Evolutionary conservation across 2,329 filamentous ascomycete species (phyloP), one percentile per base, ranked within the genome.

Genomic region (Drechslera avenae): DNA sequence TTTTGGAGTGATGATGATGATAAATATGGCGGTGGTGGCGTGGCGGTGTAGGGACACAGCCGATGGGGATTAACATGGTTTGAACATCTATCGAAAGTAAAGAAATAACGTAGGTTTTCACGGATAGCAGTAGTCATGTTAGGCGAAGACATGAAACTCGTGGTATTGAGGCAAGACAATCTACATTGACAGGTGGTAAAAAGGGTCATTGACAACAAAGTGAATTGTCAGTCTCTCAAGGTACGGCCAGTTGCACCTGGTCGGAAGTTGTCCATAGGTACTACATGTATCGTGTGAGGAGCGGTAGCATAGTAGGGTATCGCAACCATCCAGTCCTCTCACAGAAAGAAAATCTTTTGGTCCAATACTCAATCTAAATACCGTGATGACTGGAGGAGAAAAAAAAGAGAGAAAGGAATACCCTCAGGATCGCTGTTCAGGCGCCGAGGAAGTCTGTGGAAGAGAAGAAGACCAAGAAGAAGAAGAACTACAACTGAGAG

Each of bases 401-500:
- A n/a, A n/a, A n/a, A 50, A 62, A 48, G 39, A 37, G 13, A 16
- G 45, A 56, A 50, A 39, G 14, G 33, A 35, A 34, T 5, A 14
- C 23, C 30, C 28, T 23, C 26, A 12, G 28, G 14, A 47, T 37
- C 16, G 23, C 40, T 32, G 43, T 40, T 19, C 39, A 28, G 32
- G 54, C 52, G 56, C 55, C 50, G n/a, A 40, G 26, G 49, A 48
- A 34, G 34, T 47, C n/a, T n/a, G 26, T 52, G 10, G n/a, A 46
- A 49, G 33, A 46, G 48, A 5, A 17, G 45, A 54, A 52, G 36
- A 45, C n/a, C n/a, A n/a, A n/a, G n/a, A n/a, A n/a, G n/a, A n/a
- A n/a, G 45, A 54, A 52, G 36, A 45, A 53, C 58, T 71, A 73
- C 57, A 73, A 62, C 46, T 70, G 67, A 34, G 70, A 59, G 66